Percentiles rank a stretch among this genome's conserved stretches.
Evolutionary conservation across 495 filamentous ascomycete genomes (phyloP).

Genomic region (Hyaloscypha bicolor): DNA sequence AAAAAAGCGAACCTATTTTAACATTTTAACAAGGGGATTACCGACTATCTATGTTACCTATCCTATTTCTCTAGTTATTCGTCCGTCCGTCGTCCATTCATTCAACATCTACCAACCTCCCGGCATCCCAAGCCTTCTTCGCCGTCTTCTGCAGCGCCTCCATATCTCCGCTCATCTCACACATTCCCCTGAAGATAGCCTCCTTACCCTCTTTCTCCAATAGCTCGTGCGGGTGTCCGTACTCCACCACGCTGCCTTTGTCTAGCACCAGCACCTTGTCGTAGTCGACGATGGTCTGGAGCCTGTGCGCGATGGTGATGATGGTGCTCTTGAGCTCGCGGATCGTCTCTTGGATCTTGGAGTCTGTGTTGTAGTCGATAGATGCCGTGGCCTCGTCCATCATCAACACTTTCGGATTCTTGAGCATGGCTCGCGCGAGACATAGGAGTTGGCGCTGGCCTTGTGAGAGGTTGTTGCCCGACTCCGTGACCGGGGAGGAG

Average conservation of each 20-base stretch:
- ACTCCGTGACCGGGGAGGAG: constrained; percentile 82
- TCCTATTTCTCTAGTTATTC: background rate
- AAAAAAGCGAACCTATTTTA: no score
- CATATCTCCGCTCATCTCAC: constrained; percentile 90
- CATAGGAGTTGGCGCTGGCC: constrained; percentile 96
- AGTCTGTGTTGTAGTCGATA: constrained; percentile 95
- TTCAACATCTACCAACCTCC: constrained; percentile 47
- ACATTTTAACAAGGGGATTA: no score
- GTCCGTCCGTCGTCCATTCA: constrained; percentile 6
- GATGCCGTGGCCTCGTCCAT: constrained; percentile 99
- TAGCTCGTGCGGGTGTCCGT: constrained; percentile 77
- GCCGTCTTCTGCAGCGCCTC: constrained; percentile 71
- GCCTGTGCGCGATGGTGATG: constrained; percentile 96
- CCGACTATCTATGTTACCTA: no score
- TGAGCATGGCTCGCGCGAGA: constrained; percentile 91
- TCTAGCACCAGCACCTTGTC: constrained; percentile 98
- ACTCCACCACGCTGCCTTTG: constrained; percentile 85
- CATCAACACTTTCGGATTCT: constrained; percentile 86
- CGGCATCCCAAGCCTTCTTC: constrained; percentile 63
- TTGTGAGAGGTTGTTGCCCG: constrained; percentile 94
- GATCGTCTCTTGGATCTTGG: constrained; percentile 95
- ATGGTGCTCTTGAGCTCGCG: constrained; percentile 90
- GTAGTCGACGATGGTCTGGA: constrained; percentile 96
- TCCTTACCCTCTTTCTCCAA: constrained; percentile 46
- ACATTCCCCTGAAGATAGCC: constrained; percentile 86